Conservation (phyloP, 2,329 filamentous ascomycete genomes). For the Cordyceps cicadae region DNA sequence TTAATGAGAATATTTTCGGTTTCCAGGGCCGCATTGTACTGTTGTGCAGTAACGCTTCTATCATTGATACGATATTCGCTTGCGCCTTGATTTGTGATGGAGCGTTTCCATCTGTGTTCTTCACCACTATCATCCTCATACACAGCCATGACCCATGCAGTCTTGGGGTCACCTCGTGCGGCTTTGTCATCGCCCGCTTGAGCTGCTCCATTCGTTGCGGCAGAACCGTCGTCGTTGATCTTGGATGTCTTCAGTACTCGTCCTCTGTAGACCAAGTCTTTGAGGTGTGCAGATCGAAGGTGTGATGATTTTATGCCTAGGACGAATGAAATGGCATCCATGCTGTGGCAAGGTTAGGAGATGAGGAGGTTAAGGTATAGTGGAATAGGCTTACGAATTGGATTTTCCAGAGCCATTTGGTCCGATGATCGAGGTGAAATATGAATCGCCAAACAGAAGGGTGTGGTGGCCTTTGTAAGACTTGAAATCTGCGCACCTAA, state of each 20-base stretch:
- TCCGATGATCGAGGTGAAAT: slow-evolving; percentile 98
- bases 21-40: slow-evolving; percentile 91
- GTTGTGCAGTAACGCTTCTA: slow-evolving; percentile 73
- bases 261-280: slow-evolving; percentile 92
- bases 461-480: slow-evolving; percentile 97
- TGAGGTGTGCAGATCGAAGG: slow-evolving; percentile 83
- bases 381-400: slow-evolving; percentile 62
- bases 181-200: slow-evolving; percentile 54
- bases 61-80: slow-evolving; percentile 98
- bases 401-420: slow-evolving; percentile 99
- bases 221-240: slow-evolving; percentile 85
- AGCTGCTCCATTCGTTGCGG: slow-evolving; percentile 52
- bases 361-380: background rate
- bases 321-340: slow-evolving; percentile 99
- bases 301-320: slow-evolving; percentile 98
- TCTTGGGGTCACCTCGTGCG: slow-evolving; percentile 77
- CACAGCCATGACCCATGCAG: slow-evolving; percentile 97
- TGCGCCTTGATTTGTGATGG: slow-evolving; percentile 77
- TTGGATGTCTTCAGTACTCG: slow-evolving; percentile 86
- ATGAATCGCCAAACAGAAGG: slow-evolving; percentile 91
- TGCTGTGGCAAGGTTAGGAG: slow-evolving; percentile 42
- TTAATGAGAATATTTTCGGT: slow-evolving; percentile 96
- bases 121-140: slow-evolving; percentile 96
- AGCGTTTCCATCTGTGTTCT: slow-evolving; percentile 91
- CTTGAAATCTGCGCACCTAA: slow-evolving; percentile 70